Evolutionary conservation across 164 flowering plant species (phyloP), one percentile per base, ranked within the genome.

Genomic region (Akebia trifoliata): DNA sequence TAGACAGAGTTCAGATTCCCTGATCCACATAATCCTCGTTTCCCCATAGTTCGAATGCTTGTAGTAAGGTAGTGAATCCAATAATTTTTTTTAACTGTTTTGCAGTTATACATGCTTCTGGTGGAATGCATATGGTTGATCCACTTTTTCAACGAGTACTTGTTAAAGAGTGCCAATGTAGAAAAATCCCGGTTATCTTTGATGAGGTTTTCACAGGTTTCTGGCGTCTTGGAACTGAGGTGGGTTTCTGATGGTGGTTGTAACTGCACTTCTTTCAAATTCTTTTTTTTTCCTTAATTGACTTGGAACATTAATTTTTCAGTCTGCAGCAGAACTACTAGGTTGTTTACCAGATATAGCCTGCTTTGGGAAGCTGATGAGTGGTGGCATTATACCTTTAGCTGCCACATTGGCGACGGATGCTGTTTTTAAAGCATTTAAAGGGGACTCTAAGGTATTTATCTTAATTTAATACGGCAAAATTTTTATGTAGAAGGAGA

Each of bases 181-280:
- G 65, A 47, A 76, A 75, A 37, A 79, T 93, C 69, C 99, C 99
- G 31, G 84, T 90, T 10, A 86, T 93, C 44, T 87, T 87, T 78
- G 99, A 90, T 77, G 97, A 90, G 69, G 90, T 93, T 56, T 93
- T 87, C 65, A 86, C 96, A 4, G 99, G 99, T 50, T 93, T 86
- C 57, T 90, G 99, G 99, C 99, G 97, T 54, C 77, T 93, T 63
- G 99, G 97, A 57, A 75, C 56, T 38, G 97, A 93, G 97, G 99
- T 93, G 32, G 14, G 78, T 65, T 38, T 38, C 22, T 24, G 21
- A 38, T 14, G 20, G 21, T 29, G 20, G 20, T 29, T 56, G 24
- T 59, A 12, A 1, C 59, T 54, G 9, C 30, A 34, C 26, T 20
- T 37, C n/a, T 52, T 58, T 62, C 12, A 6, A 8, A 57, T 56